Base-by-base conservation (phyloP, 2,329 filamentous ascomycete genomes). In the Trichoderma koningiopsis region DNA sequence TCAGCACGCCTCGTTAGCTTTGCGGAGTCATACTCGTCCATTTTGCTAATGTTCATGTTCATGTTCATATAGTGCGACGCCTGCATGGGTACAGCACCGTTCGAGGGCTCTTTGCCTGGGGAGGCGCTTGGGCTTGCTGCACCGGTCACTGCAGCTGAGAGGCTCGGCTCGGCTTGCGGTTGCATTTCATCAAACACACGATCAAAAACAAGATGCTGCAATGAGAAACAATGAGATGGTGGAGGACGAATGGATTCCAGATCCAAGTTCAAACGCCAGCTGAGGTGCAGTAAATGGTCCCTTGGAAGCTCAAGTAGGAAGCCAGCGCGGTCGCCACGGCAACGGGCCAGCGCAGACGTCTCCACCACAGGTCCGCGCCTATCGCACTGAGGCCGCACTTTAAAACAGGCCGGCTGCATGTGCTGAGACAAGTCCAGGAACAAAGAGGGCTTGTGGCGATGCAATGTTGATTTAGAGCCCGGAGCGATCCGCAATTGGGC, bases 121-220 rank as follows among this genome's bases (percentile, higher is more conserved):
- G 88, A 79, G 19, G 81, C 80, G 73, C 81, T 82, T 61, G 85
- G 82, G 71, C 84, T 84, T 47, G 88, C 86, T 55, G 87, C 87
- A 57, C 86, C 88, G 5, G 89, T 85, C 58, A 77, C 76, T 70
- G 85, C 82, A 59, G 77, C 76, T 70, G 85, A 82, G 59, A 80
- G 78, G 43, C 80, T 78, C 70, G 83, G 83, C 75, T 89, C 87
- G 22, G 85, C 82, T 69, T 87, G 85, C 72, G 84, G 83, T 72
- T 85, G 83, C 82, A 89, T 84, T 64, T 88, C 86, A 58, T 88
- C 84, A 73, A 90, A 90, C 68, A 87, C 82, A 43, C 67, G 67
- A 62, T 63, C 53, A 65, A 68, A 57, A 43, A 60, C 60, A 68
- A 43, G 35, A 62, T 70, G 65, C 66, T 59, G 55, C 35, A 58